A percentile compares a stretch with the other conserved stretches of the same genome.
phyloP scores from a whole-genome alignment of 179 eudicot genomes.

The Camellia oleifera region DNA sequence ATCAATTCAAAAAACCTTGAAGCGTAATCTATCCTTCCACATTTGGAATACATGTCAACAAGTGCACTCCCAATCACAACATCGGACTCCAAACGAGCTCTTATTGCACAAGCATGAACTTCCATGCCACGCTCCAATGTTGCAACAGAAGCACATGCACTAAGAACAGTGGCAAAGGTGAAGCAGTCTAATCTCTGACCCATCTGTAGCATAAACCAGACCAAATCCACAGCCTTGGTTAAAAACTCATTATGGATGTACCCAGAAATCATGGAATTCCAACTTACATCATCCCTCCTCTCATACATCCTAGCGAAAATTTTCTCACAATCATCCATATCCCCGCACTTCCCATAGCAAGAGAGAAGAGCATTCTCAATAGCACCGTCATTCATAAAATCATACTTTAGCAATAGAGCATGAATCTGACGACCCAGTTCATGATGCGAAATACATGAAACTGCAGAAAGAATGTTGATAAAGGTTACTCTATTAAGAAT shows the following conservation, averaged over 20 bases:
- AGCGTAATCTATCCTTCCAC: slow-evolving; percentile 83
- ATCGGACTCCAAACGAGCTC: slow-evolving; percentile 67
- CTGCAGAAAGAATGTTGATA: slow-evolving; percentile 63
- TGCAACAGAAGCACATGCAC: slow-evolving; percentile 85
- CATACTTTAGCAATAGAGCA: slow-evolving; percentile 48
- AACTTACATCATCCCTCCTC: slow-evolving; percentile 62
- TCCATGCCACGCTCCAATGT: slow-evolving; percentile 82
- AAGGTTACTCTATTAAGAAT: slow-evolving; percentile 54
- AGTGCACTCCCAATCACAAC: slow-evolving; percentile 82
- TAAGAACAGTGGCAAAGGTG: slow-evolving; percentile 71
- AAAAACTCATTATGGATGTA: slow-evolving; percentile 60
- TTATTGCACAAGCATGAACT: slow-evolving; percentile 72
- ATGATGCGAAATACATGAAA: slow-evolving; percentile 45
- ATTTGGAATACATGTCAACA: slow-evolving; percentile 85
- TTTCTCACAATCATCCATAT: slow-evolving; percentile 54
- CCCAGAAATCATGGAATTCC: slow-evolving; percentile 86
- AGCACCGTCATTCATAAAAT: slow-evolving; percentile 31
- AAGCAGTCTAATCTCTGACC: slow-evolving; percentile 64
- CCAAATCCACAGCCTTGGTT: slow-evolving; percentile 59
- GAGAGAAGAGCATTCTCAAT: slow-evolving; percentile 64
- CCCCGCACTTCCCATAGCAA: slow-evolving; percentile 71
- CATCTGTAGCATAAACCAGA: slow-evolving; percentile 55
- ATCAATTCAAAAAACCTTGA: slow-evolving; percentile 52
- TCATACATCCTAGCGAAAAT: slow-evolving; percentile 57
- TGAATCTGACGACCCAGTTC: slow-evolving; percentile 62